Conservation (phyloP, 805 yeast genomes). For the Cephaloascus albidus region DNA sequence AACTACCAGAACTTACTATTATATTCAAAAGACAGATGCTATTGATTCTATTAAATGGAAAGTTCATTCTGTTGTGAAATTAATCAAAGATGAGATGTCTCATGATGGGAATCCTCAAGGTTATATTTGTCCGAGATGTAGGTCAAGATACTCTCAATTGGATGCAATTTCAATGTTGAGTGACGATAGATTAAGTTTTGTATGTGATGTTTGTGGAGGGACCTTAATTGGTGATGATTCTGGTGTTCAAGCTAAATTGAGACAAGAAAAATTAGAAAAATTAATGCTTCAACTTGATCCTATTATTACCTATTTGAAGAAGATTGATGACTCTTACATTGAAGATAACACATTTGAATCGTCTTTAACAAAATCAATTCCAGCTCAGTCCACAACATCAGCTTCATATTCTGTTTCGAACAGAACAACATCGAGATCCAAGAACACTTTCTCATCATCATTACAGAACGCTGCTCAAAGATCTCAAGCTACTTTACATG, state of each 20-base stretch:
- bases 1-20: slow-evolving; percentile 72
- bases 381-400: slow-evolving; percentile 63
- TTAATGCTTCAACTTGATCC: slow-evolving; percentile 89
- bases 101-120: slow-evolving; percentile 90
- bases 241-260: slow-evolving; percentile 68
- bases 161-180: slow-evolving; percentile 81
- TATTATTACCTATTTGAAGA: slow-evolving; percentile 70
- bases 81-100: slow-evolving; percentile 73
- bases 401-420: slow-evolving; percentile 45
- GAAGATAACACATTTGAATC: slow-evolving; percentile 89
- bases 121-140: slow-evolving; percentile 81
- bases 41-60: slow-evolving; percentile 96
- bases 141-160: slow-evolving; percentile 69
- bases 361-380: slow-evolving; percentile 73
- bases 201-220: slow-evolving; percentile 79
- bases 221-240: slow-evolving; percentile 81
- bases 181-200: slow-evolving; percentile 70
- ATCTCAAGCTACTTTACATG: slow-evolving; percentile 81
- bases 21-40: slow-evolving; percentile 84
- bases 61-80: slow-evolving; percentile 75
- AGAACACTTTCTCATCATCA: slow-evolving; percentile 17
- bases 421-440: slow-evolving; percentile 23
- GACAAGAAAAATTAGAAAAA: slow-evolving; percentile 72
- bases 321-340: slow-evolving; percentile 68
- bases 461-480: slow-evolving; percentile 42